Conservation (phyloP, 129 eudicot genomes). For the Chrysanthemum lavandulifolium region DNA sequence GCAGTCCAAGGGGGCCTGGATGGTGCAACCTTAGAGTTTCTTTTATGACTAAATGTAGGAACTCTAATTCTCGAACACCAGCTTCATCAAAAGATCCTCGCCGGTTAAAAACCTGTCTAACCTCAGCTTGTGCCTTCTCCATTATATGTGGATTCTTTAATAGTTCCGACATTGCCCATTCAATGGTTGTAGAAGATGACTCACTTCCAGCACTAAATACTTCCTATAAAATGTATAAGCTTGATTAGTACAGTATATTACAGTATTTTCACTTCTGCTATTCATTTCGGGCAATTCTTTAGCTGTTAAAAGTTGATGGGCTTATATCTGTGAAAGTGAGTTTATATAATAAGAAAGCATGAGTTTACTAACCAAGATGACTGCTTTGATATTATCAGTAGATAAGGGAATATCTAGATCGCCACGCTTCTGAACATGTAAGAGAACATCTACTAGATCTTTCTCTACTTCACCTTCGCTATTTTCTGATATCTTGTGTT, state of each 20-base stretch:
- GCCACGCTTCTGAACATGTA: slow-evolving; percentile 40
- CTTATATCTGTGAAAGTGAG: not conserved
- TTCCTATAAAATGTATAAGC: slow-evolving; percentile 11
- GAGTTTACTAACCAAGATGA: slow-evolving; percentile 40
- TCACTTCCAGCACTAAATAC: slow-evolving; percentile 25
- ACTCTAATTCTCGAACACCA: slow-evolving; percentile 15
- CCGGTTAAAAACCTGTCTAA: slow-evolving; percentile 11
- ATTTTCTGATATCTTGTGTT: slow-evolving; percentile 24
- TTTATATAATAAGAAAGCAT: not conserved
- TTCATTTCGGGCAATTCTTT: too few relatives aligned
- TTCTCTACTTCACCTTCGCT: slow-evolving; percentile 21
- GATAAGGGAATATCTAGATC: slow-evolving; percentile 30
- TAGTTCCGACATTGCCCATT: slow-evolving; percentile 28
- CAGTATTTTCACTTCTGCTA: too few relatives aligned
- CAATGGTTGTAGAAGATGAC: slow-evolving; percentile 16
- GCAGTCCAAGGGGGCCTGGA: slow-evolving; percentile 22
- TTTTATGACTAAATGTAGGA: slow-evolving; percentile 13
- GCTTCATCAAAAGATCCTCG: slow-evolving; percentile 2
- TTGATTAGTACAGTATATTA: slow-evolving; percentile 2
- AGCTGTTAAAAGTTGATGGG: not conserved
- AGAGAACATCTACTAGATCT: slow-evolving; percentile 49
- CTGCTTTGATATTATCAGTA: slow-evolving; percentile 46
- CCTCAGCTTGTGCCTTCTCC: slow-evolving; percentile 19
- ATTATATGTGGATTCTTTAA: slow-evolving; percentile 18
- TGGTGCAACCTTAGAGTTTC: slow-evolving; percentile 22